Base-by-base conservation (phyloP, 768 basidiomycete species). In the Clavulina sp. region DNA sequence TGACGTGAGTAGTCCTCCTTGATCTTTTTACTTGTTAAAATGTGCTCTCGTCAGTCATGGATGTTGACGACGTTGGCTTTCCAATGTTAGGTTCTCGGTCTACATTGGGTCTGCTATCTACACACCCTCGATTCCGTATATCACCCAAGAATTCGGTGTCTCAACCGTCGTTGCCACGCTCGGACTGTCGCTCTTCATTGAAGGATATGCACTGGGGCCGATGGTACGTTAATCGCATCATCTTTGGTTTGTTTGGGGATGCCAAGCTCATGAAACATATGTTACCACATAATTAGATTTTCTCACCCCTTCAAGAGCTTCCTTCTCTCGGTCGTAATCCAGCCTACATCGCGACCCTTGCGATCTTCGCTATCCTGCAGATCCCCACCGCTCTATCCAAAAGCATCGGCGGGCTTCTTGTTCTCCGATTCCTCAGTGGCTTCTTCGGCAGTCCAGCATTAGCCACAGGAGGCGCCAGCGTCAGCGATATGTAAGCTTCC, bases 401-500 rank as follows among this genome's bases (percentile, higher is more conserved):
- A 24, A 64, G 63, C 52, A 58, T 63, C 53, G 58, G 59, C 5
- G 60, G 61, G 4, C 55, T 69, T 43, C 58, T 62, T 28, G 61
- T 61, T 40, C 57, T 66, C 40, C 59, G 61, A 24, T 65, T 65
- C 56, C 49, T 65, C 18, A 60, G 62, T 28, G 66, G 68, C 19
- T 65, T 66, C 57, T 57, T 63, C 29, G 65, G 66, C 2, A 60
- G 58, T 7, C 66, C 66, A 1, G 63, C 66, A 2, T 54, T 68
- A 13, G 64, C 65, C 3, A 67, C 65, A 2, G 64, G 66, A 26
- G 66, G 65, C 32, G 58, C 57, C 2, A 54, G 47, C 1, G 54
- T 66, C 13, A 54, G 54, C 24, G 66, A 68, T 52, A 58, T 68
- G 50, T 66, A 56, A 51, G 32, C 46, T 0, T 57, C 59, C 43